Conservation (phyloP, 2,329 filamentous ascomycete genomes). For the Fusarium brachygibbosum region DNA sequence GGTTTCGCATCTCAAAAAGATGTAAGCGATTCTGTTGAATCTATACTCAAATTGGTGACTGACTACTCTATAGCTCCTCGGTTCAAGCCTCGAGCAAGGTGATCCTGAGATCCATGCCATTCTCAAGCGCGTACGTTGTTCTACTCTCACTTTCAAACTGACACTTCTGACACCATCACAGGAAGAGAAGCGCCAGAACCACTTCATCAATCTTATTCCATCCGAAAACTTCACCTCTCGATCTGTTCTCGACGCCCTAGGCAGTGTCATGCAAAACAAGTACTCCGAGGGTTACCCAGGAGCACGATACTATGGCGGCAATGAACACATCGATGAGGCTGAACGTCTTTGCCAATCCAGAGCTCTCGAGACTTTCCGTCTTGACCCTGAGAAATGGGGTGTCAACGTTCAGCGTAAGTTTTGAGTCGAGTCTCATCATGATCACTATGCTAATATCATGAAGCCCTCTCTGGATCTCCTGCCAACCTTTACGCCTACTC, state of each 20-base stretch:
- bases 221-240: conserved; percentile 94
- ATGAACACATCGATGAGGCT: conserved; percentile 91
- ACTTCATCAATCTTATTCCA: conserved; percentile 95
- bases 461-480: conserved; percentile 78
- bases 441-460: conserved; percentile 1
- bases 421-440: neutral
- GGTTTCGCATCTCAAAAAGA: conserved; percentile 45
- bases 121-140: conserved; percentile 78
- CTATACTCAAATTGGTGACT: neutral
- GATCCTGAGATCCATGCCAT: conserved; percentile 88
- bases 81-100: conserved; percentile 80
- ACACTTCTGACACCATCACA: conserved; percentile 52
- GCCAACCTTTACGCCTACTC: conserved; percentile 92
- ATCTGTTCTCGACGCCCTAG: conserved; percentile 87
- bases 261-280: conserved; percentile 96
- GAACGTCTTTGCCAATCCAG: conserved; percentile 89
- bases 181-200: conserved; percentile 95
- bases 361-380: conserved; percentile 85
- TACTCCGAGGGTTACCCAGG: conserved; percentile 98
- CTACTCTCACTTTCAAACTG: neutral
- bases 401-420: conserved; percentile 90
- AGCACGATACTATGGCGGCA: conserved; percentile 93
- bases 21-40: conserved; percentile 10
- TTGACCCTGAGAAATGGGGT: conserved; percentile 89
- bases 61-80: conserved; percentile 73